phyloP scores from a whole-genome alignment of 345 rosid genomes.

The Gossypium turneri region DNA sequence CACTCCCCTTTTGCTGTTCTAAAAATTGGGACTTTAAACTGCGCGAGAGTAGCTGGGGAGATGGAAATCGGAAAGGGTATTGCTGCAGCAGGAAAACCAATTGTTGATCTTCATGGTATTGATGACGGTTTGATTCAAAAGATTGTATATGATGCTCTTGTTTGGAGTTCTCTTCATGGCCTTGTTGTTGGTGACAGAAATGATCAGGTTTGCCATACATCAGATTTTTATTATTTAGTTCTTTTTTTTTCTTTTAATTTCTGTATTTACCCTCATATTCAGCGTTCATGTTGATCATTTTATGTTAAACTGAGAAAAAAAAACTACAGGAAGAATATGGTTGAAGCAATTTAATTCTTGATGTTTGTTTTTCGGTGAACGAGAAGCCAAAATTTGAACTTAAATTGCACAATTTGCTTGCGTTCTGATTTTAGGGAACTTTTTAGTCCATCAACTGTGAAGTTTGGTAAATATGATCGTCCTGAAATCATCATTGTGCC shows the following conservation, averaged over 20 bases:
- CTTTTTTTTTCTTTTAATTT: neutral
- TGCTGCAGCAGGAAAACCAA: constrained; percentile 19
- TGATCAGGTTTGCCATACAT: constrained; percentile 40
- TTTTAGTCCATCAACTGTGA: neutral
- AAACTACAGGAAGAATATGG: neutral
- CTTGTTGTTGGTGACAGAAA: constrained; percentile 83
- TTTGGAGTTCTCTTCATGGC: constrained; percentile 95
- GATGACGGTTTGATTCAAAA: constrained; percentile 61
- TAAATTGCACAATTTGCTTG: neutral
- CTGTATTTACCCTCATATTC: neutral
- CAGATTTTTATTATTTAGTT: neutral
- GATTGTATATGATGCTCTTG: constrained; percentile 86
- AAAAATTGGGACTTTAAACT: constrained; percentile 34
- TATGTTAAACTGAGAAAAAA: neutral
- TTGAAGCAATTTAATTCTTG: neutral
- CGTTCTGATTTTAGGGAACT: neutral
- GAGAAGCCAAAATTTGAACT: neutral
- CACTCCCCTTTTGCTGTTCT: constrained; percentile 5
- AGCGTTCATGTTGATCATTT: neutral
- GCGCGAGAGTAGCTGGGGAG: constrained; percentile 31
- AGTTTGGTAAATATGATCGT: neutral
- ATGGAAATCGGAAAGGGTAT: constrained; percentile 40
- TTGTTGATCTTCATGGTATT: constrained; percentile 42
- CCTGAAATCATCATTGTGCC: neutral
- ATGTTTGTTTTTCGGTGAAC: neutral